Conservation (phyloP, 2,329 filamentous ascomycete species). For the Beauveria australis region DNA sequence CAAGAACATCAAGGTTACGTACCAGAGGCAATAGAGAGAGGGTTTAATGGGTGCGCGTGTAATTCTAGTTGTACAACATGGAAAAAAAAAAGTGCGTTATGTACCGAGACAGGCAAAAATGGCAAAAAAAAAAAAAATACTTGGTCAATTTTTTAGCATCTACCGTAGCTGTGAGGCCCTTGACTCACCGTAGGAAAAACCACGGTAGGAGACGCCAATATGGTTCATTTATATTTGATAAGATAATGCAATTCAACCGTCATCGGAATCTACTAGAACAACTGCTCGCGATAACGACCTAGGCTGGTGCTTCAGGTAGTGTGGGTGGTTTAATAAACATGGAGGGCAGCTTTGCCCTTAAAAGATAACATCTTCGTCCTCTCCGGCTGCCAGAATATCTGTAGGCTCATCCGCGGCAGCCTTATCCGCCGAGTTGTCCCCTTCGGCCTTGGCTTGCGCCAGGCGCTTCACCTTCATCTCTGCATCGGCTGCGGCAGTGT, state of each 20-base stretch:
- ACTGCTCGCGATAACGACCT: neutral
- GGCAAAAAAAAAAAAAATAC: neutral
- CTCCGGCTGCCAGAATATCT: constrained; percentile 66
- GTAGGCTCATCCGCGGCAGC: constrained; percentile 33
- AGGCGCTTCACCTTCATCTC: constrained; percentile 69
- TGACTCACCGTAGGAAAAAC: no score
- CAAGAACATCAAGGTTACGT: constrained; percentile 87
- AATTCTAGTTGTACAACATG: constrained; percentile 1
- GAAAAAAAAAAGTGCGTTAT: neutral
- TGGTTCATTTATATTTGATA: no score
- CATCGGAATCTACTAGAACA: constrained; percentile 5
- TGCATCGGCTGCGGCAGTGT: constrained; percentile 62
- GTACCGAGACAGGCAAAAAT: no score
- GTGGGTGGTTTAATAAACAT: constrained; percentile 5
- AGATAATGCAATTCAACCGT: neutral
- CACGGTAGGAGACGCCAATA: no score
- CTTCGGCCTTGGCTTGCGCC: constrained; percentile 26
- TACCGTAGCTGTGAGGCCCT: no score
- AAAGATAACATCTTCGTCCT: constrained; percentile 84
- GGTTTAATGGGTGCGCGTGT: neutral
- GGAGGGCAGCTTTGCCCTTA: constrained; percentile 26
- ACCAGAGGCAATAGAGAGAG: constrained; percentile 68
- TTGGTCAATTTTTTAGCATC: neutral
- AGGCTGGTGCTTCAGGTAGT: neutral
- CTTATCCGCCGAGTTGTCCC: constrained; percentile 28